Conservation (phyloP, 345 rosid genomes). For the Eucalyptus globulus region DNA sequence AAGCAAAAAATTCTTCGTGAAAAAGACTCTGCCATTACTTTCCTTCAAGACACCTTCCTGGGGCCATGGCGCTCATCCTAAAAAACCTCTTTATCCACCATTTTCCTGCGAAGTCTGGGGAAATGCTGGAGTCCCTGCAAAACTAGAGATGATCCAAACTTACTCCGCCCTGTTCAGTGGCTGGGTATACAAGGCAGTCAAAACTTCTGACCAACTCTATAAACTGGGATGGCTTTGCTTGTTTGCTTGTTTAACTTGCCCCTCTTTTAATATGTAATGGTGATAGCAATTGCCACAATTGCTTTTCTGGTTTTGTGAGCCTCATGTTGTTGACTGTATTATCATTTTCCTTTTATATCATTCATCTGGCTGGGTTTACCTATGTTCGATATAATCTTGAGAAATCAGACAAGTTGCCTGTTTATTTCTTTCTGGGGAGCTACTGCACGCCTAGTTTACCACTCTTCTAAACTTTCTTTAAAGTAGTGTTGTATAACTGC, state of each 20-base stretch:
- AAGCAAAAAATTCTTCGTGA: not conserved
- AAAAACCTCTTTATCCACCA: not conserved
- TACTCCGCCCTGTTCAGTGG: not conserved
- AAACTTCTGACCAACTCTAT: not conserved
- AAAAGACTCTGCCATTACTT: not conserved
- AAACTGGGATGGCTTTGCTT: not conserved
- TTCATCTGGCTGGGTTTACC: not conserved
- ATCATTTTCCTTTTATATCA: not conserved
- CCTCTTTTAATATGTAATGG: not conserved
- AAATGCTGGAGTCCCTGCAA: not conserved
- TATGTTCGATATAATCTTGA: not conserved
- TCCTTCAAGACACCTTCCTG: not conserved
- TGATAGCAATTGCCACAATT: not conserved
- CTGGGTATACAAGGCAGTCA: not conserved
- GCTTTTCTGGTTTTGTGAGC: not conserved
- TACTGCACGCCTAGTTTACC: not conserved
- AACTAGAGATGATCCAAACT: not conserved
- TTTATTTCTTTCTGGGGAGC: not conserved
- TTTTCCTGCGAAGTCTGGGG: not conserved
- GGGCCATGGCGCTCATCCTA: not conserved
- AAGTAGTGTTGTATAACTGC: not conserved
- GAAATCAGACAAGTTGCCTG: not conserved
- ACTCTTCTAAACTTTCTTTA: not conserved
- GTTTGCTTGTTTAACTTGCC: not conserved
- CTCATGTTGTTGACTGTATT: not conserved